A percentile compares a stretch with the other conserved stretches of the same genome.
phyloP scores from a whole-genome alignment of 495 filamentous ascomycete genomes.

The Hypoxylon perforatum region DNA sequence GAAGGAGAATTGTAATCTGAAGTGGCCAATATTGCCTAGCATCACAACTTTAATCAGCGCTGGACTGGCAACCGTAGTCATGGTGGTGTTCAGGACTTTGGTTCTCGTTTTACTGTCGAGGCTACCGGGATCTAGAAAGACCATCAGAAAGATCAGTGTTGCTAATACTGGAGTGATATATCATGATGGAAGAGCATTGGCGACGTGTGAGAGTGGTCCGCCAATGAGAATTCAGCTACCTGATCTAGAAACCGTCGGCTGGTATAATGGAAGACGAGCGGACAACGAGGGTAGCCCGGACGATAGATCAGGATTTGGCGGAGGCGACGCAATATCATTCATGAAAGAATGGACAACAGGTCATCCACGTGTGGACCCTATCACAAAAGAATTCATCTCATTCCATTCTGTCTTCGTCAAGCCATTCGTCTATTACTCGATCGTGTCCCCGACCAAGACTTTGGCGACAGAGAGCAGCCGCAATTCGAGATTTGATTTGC shows the following conservation, averaged over 20 bases:
- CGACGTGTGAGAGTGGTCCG: conserved; percentile 74
- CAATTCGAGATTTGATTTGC: conserved; percentile 22
- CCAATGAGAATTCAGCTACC: conserved; percentile 71
- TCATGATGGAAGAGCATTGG: conserved; percentile 73
- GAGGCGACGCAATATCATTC: conserved; percentile 61
- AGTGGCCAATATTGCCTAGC: conserved; percentile 67
- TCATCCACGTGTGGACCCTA: conserved; percentile 71
- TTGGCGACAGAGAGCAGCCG: conserved; percentile 23
- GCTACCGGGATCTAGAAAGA: conserved; percentile 61
- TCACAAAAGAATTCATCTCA: conserved; percentile 69
- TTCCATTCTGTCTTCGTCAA: conserved; percentile 69
- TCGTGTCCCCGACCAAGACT: conserved; percentile 54
- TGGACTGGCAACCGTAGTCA: conserved; percentile 53
- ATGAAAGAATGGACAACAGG: conserved; percentile 76
- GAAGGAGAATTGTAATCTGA: conserved; percentile 52
- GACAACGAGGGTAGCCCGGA: conserved; percentile 55
- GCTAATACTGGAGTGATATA: conserved; percentile 72
- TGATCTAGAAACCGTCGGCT: conserved; percentile 70
- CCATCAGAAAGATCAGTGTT: conserved; percentile 70
- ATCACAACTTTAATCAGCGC: conserved; percentile 70
- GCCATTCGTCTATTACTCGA: conserved; percentile 74
- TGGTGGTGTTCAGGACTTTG: conserved; percentile 62
- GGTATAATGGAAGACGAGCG: conserved; percentile 67
- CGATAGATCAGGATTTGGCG: conserved; percentile 56
- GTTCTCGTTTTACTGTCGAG: conserved; percentile 64